These are phyloP conservation scores for Talaromyces islandicus DNA, from an alignment of 2,329 filamentous ascomycete species.

Conservation along the genomic window DNA sequence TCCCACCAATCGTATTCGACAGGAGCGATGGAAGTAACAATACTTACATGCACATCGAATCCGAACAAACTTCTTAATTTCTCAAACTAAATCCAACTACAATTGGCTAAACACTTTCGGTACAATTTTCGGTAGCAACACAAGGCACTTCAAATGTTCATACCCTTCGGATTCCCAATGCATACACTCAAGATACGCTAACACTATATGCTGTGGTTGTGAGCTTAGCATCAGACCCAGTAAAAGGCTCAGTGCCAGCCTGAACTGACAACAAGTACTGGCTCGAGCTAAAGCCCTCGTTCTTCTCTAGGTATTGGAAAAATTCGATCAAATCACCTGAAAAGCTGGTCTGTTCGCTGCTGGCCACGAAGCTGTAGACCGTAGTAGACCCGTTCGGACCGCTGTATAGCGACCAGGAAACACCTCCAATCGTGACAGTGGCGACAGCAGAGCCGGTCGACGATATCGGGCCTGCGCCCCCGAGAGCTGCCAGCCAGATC, in stretches of 20 bases:
- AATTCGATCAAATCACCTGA: constrained; percentile 54
- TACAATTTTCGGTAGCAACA: not conserved
- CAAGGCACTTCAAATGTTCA: not conserved
- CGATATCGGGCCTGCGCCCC: constrained; percentile 52
- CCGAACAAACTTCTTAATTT: not conserved
- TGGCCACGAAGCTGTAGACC: constrained; percentile 57
- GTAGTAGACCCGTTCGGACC: constrained; percentile 54
- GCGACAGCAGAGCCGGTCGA: constrained; percentile 45
- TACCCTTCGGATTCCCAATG: not conserved
- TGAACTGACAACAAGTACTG: constrained; percentile 50
- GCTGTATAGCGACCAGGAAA: constrained; percentile 53
- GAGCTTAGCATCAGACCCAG: constrained; percentile 21
- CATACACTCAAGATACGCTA: not conserved
- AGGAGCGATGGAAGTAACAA: not conserved
- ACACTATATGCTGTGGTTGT: constrained; percentile 25
- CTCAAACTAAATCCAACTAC: not conserved
- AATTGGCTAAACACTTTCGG: not conserved
- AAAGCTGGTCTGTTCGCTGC: constrained; percentile 46
- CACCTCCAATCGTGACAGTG: constrained; percentile 49
- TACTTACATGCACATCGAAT: not conserved
- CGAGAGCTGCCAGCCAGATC: constrained; percentile 58
- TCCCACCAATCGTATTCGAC: not conserved
- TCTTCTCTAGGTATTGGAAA: constrained; percentile 49
- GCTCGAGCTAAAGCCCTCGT: constrained; percentile 26
- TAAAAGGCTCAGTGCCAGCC: constrained; percentile 33